Evolutionary conservation across 352 stramenopile species (phyloP).

Genomic region (Phytophthora macrochlamydospora): DNA sequence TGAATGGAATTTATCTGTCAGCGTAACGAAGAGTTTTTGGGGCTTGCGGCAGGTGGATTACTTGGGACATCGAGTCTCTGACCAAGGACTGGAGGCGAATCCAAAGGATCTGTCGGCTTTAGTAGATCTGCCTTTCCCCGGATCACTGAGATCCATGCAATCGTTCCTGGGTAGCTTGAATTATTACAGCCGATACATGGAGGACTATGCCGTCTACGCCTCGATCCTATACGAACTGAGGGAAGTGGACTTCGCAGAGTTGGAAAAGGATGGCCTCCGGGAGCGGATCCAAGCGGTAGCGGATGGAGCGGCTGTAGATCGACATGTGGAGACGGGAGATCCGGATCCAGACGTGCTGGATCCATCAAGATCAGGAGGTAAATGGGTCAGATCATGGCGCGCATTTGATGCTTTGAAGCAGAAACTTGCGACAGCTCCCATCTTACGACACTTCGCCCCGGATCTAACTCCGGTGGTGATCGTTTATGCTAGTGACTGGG

Average conservation of each 20-base stretch:
- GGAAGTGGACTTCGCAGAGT: background rate
- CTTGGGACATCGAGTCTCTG: slow-evolving; percentile 15
- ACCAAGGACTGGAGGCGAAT: slow-evolving; percentile 7
- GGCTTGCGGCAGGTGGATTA: slow-evolving; percentile 16
- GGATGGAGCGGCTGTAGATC: background rate
- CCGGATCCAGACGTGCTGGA: too few relatives aligned
- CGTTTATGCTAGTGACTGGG: slow-evolving; percentile 22
- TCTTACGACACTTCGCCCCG: too few relatives aligned
- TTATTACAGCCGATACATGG: slow-evolving; percentile 23
- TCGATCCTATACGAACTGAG: slow-evolving; percentile 9
- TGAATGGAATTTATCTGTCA: slow-evolving; percentile 24
- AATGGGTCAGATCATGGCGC: too few relatives aligned
- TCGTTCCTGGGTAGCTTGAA: too few relatives aligned
- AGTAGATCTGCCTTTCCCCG: too few relatives aligned
- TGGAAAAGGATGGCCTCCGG: background rate
- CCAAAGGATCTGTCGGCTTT: slow-evolving; percentile 19
- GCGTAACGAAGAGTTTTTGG: slow-evolving; percentile 23
- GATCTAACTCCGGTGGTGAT: slow-evolving; percentile 12
- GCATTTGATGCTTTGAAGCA: slow-evolving; percentile 14
- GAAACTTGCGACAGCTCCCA: slow-evolving; percentile 9
- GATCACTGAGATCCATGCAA: too few relatives aligned
- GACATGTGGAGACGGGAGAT: background rate
- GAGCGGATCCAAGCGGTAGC: too few relatives aligned
- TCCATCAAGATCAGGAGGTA: too few relatives aligned
- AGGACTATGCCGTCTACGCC: slow-evolving; percentile 26